Base-by-base conservation (phyloP, 352 stramenopile species). In the Phytopythium montanum region DNA sequence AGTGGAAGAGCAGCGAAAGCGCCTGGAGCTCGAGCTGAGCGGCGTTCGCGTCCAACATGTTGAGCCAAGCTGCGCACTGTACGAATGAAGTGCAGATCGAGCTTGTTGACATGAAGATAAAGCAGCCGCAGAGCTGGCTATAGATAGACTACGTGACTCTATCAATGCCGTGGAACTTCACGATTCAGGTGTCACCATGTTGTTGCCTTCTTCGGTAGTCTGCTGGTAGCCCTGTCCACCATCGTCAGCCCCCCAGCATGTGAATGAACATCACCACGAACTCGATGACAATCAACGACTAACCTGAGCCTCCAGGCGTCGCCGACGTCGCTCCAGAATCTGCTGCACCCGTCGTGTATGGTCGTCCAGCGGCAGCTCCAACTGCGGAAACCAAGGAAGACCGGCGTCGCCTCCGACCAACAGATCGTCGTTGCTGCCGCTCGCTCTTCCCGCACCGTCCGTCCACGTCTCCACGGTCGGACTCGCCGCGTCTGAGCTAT, bases 281-380 rank as follows among this genome's bases (percentile, higher is more conserved):
- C 13, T 21, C 1, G 21, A 3, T 18, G 13, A 21, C 6, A 19
- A 21, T 8, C 4, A n/a, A 7, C 39, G 14, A 46, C 39, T 4
- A n/a, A 88, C 64, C 61, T 78, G 86, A 31, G 65, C 61, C 49
- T 80, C 58, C 9, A 88, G 57, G 42, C 75, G 79, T 44, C 78
- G 69, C 0, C 75, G 66, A 25, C 76, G 62, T n/a, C 77, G 54
- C 56, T 86, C 67, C 16, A 85, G 52, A 14, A 75, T 67, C 23
- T 76, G 75, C 59, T 85, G 65, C 18, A 79, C 62, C 0, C 74
- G 69, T 46, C 82, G 74, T 0, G 45, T 54, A 23, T 76, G 65
- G 5, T 78, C 61, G 33, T 59, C 57, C 3, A 16, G 48, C 5
- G 60, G 28, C 10, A 48, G 31, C 1, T 69, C 56, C 4, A 61